Evolutionary conservation across 768 basidiomycete genomes (phyloP).

Genomic region (Trametes villosa): DNA sequence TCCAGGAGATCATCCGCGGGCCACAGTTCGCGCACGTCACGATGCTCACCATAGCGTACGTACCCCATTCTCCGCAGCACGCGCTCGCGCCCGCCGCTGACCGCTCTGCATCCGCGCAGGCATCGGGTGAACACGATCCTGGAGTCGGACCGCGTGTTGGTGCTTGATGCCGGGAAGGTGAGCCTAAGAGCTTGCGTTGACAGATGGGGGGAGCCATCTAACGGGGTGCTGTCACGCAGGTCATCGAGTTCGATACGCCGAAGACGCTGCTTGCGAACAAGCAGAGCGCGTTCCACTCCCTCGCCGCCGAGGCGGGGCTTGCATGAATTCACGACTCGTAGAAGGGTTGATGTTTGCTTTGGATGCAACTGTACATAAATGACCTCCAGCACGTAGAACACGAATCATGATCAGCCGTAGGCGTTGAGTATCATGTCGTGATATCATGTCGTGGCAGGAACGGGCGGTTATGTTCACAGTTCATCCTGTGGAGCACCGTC

Average conservation of each 20-base stretch:
- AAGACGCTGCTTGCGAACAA: conserved; percentile 59
- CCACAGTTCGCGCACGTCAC: conserved; percentile 78
- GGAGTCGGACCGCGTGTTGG: conserved; percentile 79
- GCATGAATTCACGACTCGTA: conserved; percentile 8
- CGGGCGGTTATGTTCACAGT: no score
- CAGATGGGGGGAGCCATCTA: conserved; percentile 11
- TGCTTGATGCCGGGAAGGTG: conserved; percentile 80
- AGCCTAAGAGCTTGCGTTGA: conserved; percentile 14
- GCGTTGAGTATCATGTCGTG: no score
- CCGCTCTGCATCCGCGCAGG: conserved; percentile 38
- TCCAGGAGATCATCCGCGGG: conserved; percentile 87
- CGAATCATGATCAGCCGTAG: no score
- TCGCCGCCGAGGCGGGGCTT: conserved; percentile 66
- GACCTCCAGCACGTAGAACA: no score
- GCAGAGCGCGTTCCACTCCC: conserved; percentile 60
- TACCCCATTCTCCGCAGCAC: conserved; percentile 24
- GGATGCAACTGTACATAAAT: no score
- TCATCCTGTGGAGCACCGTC: no score
- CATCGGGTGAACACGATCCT: conserved; percentile 86
- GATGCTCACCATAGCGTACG: conserved; percentile 85
- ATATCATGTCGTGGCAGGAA: no score
- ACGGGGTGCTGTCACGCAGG: conserved; percentile 35
- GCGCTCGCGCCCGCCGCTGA: neutral
- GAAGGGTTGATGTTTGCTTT: no score
- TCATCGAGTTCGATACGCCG: conserved; percentile 84